Conservation (phyloP, 495 filamentous ascomycete genomes). For the Penicillium fimorum region DNA sequence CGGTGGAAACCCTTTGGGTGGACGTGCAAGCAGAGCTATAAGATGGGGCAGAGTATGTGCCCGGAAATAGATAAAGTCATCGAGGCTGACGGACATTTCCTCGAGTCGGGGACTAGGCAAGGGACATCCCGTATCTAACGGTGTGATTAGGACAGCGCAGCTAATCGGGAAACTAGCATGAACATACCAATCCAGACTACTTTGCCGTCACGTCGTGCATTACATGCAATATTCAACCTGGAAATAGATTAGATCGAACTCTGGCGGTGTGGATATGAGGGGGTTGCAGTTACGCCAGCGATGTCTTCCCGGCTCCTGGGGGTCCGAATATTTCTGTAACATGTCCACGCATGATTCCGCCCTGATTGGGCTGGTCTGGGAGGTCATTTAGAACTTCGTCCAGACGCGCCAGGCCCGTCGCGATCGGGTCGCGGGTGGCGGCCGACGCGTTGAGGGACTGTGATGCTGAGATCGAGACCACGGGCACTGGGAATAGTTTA, state of each 20-base stretch:
- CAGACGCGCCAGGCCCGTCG: slow-evolving; percentile 64
- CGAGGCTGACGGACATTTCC: slow-evolving; percentile 29
- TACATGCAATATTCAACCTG: slow-evolving; percentile 69
- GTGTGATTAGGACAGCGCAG: slow-evolving; percentile 12
- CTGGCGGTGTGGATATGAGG: neutral
- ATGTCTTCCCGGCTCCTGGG: slow-evolving; percentile 83
- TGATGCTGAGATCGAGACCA: slow-evolving; percentile 86
- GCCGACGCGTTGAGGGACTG: slow-evolving; percentile 70
- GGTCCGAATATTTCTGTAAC: slow-evolving; percentile 90
- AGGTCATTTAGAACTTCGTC: slow-evolving; percentile 49
- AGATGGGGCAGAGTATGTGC: slow-evolving; percentile 68
- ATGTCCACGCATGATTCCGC: slow-evolving; percentile 67
- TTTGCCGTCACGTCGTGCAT: slow-evolving; percentile 55
- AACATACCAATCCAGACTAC: slow-evolving; percentile 86
- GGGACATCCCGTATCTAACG: slow-evolving; percentile 49
- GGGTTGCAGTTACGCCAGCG: slow-evolving; percentile 61
- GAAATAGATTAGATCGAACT: neutral
- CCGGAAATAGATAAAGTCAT: slow-evolving; percentile 47
- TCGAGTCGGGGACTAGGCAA: slow-evolving; percentile 41
- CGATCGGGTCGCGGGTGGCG: slow-evolving; percentile 49
- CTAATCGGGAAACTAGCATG: neutral
- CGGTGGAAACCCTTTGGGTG: slow-evolving; percentile 59
- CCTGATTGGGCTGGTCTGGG: slow-evolving; percentile 9
- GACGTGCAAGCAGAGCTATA: slow-evolving; percentile 66
- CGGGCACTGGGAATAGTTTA: slow-evolving; percentile 42